Base-by-base conservation (phyloP, 2,329 filamentous ascomycete species). In the Alternaria arbusti region DNA sequence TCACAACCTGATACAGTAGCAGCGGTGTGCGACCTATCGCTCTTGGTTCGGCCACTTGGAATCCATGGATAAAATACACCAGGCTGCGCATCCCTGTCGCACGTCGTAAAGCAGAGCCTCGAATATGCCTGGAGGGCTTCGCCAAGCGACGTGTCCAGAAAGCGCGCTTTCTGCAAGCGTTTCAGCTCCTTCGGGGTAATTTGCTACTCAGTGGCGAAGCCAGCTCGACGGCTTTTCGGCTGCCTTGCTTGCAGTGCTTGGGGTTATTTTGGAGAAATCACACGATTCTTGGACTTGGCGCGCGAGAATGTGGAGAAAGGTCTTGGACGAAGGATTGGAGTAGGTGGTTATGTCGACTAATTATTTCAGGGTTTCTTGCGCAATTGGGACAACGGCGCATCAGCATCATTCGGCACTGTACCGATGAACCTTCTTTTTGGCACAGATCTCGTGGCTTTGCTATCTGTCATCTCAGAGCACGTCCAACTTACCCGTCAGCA, bases 21-120 rank as follows among this genome's bases (percentile, higher is more conserved):
- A 36, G 30, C 30, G 49, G 49, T 22, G 36, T 17, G 17, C 22
- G 49, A 22, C 49, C 49, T 62, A 52, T 47, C 47, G 61, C 40
- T 32, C 26, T 51, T 40, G 49, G 49, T 25, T 36, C 49, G 13
- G 28, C 36, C 36, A 52, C 28, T 13, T 52, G 13, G 13, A 52
- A 32, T 9, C 20, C 22, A 52, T 30, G 28, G 49, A 22, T 17
- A 17, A 40, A 54, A 52, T 25, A 20, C 50, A 55, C 44, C 54
- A 57, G 57, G 63, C 61, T 50, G n/a, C 43, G 23, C 25, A 62
- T 51, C 60, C 63, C 45, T 68, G 65, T 61, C 57, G 45, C 40
- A n/a, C 57, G 47, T 68, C 51, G 49, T 50, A 61, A 52, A 51
- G 32, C 54, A 44, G 51, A 36, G 46, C 52, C 44, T 30, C 49